Evolutionary conservation across 306 rosid species (phyloP), one percentile per base, ranked within the genome.

Genomic region (Fragaria nilgerrensis): DNA sequence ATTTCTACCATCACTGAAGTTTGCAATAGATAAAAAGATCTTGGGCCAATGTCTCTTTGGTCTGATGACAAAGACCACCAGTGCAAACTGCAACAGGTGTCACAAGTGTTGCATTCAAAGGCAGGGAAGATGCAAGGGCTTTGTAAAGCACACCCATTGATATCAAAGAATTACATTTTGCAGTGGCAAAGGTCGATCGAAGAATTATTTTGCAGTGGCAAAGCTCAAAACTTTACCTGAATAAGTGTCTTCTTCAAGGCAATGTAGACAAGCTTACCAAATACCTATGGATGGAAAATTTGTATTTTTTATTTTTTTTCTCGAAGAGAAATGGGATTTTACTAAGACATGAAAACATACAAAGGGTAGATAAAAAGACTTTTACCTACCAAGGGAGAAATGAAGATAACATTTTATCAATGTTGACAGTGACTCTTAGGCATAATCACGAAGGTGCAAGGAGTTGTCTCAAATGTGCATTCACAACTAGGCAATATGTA

Each of bases 171-270:
- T 56, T 56, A 56, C 32, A 56, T 56, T 56, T 56, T 56, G 63
- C 63, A 56, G 29, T 56, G 63, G 63, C 32, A 22, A 56, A 56
- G 29, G 11, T n/a, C 19, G 4, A 56, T n/a, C 32, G 12, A 11
- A 56, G 63, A 56, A 63, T 32, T 63, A 63, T 63, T 61, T 63
- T 63, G 68, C 68, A 63, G 41, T 32, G 68, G 68, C 43, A 63
- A 63, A 15, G 39, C 2, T 63, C n/a, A 63, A 63, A 63, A 61
- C 36, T 15, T 29, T 63, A 63, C 68, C 68, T 63, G 68, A 63
- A 63, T 32, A 63, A 63, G 43, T 32, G 43, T 63, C 41, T 63
- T 63, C 68, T 63, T 32, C 68, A 63, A 32, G 68, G 41, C 68
- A 63, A 63, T 63, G 68, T 32, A 29, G 68, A 63, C 68, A 63